Conservation (phyloP, 140 eudicot species). For the Ambrosia hybrid region DNA sequence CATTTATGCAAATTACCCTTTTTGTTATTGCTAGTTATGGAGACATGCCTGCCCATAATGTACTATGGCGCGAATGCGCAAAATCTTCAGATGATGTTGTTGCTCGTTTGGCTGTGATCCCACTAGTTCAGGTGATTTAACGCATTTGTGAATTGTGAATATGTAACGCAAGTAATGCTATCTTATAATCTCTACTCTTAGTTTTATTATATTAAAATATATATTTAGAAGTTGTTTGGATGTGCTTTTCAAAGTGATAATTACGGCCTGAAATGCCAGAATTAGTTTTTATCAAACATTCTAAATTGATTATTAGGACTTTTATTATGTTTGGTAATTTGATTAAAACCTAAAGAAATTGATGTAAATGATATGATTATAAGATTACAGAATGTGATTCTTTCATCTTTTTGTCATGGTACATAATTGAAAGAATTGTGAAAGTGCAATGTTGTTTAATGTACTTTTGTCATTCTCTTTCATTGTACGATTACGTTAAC, state of each 20-base stretch:
- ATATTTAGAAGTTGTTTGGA: neutral
- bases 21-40: constrained; percentile 61
- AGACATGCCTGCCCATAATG: constrained; percentile 96
- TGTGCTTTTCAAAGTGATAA: neutral
- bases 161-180: neutral
- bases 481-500: neutral
- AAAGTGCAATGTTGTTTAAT: too few species aligned
- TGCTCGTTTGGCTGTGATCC: constrained; percentile 94
- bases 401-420: too few species aligned
- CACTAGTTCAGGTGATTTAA: constrained; percentile 81
- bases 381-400: too few species aligned
- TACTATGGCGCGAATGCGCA: constrained; percentile 91
- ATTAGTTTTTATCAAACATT: neutral
- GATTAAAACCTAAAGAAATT: too few species aligned
- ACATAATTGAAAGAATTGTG: too few species aligned
- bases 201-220: neutral
- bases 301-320: neutral
- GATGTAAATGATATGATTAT: too few species aligned
- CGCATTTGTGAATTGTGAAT: neutral
- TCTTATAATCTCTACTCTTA: neutral
- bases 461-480: neutral
- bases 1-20: neutral
- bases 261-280: neutral
- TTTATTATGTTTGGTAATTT: too few species aligned
- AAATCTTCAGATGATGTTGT: constrained; percentile 84